Evolutionary conservation across 768 basidiomycete genomes (phyloP), one percentile per base, ranked within the genome.

Genomic region (Rhodocollybia butyracea): DNA sequence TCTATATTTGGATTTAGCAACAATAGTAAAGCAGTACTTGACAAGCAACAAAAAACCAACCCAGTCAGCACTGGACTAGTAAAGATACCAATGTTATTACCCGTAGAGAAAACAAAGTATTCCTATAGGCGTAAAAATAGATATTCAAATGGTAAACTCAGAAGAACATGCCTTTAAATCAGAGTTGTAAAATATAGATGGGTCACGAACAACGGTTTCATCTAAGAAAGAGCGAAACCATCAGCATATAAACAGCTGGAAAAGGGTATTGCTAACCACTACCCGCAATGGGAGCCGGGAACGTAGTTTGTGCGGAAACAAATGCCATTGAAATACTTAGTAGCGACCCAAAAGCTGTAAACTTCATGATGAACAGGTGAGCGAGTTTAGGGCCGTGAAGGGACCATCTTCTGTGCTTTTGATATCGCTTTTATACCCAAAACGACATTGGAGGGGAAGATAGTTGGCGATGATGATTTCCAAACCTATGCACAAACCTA

Each of bases 21-120:
- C 5, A 12, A 50, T 22, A 22, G 38, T 26, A 6, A 43, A 40
- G 19, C 24, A 26, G 22, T n/a, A n/a, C n/a, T n/a, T 6, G 45
- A 40, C 7, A 15, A 15, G 4, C 3, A 53, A 22, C 4, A 24
- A 19, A 17, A 11, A 5, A 27, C 19, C 7, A 15, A 53, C 51
- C 48, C 48, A 17, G 48, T 38, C 17, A 50, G 8, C 7, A 29
- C 41, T 13, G 51, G 22, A 19, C 41, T 50, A 17, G 51, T 53
- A 17, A 17, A 53, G 17, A 53, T 53, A 19, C 17, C 10, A n/a
- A 53, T 41, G 5, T 53, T 30, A 15, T 12, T 7, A 2, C 27
- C 31, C 19, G 51, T 53, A 13, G 39, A 27, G 24, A 53, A 53
- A 4, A 53, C 38, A 29, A 53, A 53, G 27, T 53, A 53, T 43